These are phyloP conservation scores for Trichocladium antarcticum DNA, from an alignment of 495 filamentous ascomycete genomes.

Conservation along the genomic window DNA sequence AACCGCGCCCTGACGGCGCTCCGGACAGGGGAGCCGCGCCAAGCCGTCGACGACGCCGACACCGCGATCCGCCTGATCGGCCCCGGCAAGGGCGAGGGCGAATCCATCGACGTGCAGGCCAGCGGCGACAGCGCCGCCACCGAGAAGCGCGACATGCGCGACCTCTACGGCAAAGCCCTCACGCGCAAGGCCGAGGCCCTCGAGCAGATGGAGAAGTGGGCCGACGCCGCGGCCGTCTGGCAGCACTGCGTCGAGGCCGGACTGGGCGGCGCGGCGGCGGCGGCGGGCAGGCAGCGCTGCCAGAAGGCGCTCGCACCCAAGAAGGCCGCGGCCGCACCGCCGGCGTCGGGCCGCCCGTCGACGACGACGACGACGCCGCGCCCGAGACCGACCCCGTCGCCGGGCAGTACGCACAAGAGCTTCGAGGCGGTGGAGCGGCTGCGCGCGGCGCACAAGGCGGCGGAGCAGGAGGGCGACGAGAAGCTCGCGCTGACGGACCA, in stretches of 20 bases:
- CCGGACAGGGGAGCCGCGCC: constrained; percentile 81
- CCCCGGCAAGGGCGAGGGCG: constrained; percentile 59
- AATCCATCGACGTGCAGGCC: constrained; percentile 55
- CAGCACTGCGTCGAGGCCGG: constrained; percentile 69
- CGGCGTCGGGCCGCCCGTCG: background rate
- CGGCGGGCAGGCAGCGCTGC: constrained; percentile 79
- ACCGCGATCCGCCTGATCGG: constrained; percentile 72
- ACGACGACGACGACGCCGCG: constrained; percentile 19
- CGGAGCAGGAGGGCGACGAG: constrained; percentile 78
- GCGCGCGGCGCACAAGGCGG: constrained; percentile 69
- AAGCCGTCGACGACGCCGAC: constrained; percentile 73
- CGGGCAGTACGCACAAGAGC: constrained; percentile 27
- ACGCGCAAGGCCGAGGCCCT: constrained; percentile 91
- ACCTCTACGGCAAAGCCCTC: constrained; percentile 84
- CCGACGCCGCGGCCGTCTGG: constrained; percentile 71
- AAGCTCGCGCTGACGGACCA: constrained; percentile 78
- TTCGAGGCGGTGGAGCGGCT: constrained; percentile 64
- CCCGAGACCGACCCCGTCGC: constrained; percentile 21
- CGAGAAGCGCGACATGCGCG: constrained; percentile 74
- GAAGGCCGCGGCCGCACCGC: constrained; percentile 25
- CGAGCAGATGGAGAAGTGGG: constrained; percentile 91
- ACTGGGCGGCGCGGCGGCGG: constrained; percentile 69
- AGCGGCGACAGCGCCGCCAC: constrained; percentile 37
- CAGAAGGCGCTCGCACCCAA: constrained; percentile 68
- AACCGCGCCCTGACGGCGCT: constrained; percentile 84